Conservation (phyloP, 768 basidiomycete species). For the Termitomyces sp. region DNA sequence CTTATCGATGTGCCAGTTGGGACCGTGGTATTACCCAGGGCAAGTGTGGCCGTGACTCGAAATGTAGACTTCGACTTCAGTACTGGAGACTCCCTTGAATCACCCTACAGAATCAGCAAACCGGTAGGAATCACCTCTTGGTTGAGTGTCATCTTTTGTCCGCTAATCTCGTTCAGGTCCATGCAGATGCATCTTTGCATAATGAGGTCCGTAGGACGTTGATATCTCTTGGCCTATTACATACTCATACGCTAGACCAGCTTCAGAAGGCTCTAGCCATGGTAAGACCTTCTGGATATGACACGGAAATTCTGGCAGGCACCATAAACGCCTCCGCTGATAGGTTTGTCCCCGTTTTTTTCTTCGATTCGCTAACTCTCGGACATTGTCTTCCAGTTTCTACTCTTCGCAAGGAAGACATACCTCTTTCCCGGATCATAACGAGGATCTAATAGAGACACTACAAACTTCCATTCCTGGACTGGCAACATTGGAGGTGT, state of each 20-base stretch:
- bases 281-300: conserved; percentile 38
- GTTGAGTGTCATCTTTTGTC: too few relatives aligned
- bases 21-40: conserved; percentile 67
- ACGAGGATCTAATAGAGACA: conserved; percentile 56
- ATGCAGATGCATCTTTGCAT: conserved; percentile 55
- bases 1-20: conserved; percentile 70
- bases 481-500: conserved; percentile 69
- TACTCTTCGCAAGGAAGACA: conserved; percentile 85
- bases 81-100: conserved; percentile 35
- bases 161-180: conserved; percentile 36
- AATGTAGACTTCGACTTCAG: conserved; percentile 79
- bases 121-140: conserved; percentile 35
- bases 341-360: conserved; percentile 40
- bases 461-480: conserved; percentile 48
- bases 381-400: conserved; percentile 46
- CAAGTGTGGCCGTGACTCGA: conserved; percentile 64
- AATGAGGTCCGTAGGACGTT: conserved; percentile 38
- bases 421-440: conserved; percentile 77
- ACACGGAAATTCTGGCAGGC: conserved; percentile 36
- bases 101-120: conserved; percentile 66
- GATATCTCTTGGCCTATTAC: not conserved
- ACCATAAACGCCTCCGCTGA: conserved; percentile 79
- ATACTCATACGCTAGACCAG: conserved; percentile 26
- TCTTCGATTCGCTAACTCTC: not conserved
- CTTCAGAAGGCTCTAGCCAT: conserved; percentile 40